A percentile compares a stretch with the other conserved stretches of the same genome.
phyloP scores from a whole-genome alignment of 2,329 filamentous ascomycete species.

The Myriosclerotinia duriaeana region DNA sequence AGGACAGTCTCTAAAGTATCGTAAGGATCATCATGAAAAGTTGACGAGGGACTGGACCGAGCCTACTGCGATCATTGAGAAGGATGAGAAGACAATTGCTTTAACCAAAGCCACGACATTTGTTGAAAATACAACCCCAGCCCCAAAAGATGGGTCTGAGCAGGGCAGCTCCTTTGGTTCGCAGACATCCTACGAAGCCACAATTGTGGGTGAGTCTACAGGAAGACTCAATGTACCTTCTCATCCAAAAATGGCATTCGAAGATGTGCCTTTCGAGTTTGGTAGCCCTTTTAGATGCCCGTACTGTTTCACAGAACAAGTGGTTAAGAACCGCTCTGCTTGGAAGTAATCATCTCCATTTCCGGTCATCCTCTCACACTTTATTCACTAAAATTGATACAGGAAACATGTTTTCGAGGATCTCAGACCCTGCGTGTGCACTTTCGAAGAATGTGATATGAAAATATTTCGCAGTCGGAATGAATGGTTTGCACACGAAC shows the following conservation, averaged over 20 bases:
- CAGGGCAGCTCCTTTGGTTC: conserved; percentile 28
- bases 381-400: background rate
- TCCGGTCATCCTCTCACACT: background rate
- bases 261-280: conserved; percentile 32
- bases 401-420: conserved; percentile 41
- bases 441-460: conserved; percentile 39
- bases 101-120: conserved; percentile 35
- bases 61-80: background rate
- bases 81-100: conserved; percentile 26
- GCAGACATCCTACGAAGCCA: conserved; percentile 35
- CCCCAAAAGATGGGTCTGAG: conserved; percentile 23
- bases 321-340: conserved; percentile 27
- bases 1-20: conserved; percentile 39
- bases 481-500: conserved; percentile 41
- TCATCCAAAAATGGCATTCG: conserved; percentile 31
- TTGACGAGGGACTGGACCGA: conserved; percentile 28
- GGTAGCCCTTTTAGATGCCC: conserved; percentile 34
- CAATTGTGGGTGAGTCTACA: conserved; percentile 24
- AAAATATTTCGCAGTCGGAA: conserved; percentile 38
- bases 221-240: conserved; percentile 28
- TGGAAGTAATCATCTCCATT: conserved; percentile 31
- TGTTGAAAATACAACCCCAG: conserved; percentile 19
- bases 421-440: conserved; percentile 43
- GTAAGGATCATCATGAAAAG: conserved; percentile 37
- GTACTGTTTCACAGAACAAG: conserved; percentile 33